These are phyloP conservation scores for Chrysosporium keratinophilum DNA, from an alignment of 2,329 filamentous ascomycete species.

Conservation along the genomic window DNA sequence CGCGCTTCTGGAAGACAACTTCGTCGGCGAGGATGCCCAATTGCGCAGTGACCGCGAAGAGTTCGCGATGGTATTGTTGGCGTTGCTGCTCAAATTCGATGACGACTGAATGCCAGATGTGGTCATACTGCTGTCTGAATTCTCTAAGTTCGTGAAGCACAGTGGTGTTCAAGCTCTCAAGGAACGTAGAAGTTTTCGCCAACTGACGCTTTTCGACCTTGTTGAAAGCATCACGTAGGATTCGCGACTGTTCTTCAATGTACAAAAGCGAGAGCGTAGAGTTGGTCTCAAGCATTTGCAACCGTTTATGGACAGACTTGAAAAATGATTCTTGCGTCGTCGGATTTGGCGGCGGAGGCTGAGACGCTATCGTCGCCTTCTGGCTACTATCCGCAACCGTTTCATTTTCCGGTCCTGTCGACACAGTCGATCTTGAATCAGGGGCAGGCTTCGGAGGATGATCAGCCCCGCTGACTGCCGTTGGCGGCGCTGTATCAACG, in stretches of 20 bases:
- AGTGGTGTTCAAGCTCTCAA: slow-evolving; percentile 76
- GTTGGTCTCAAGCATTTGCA: slow-evolving; percentile 84
- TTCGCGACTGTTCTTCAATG: slow-evolving; percentile 88
- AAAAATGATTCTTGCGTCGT: slow-evolving; percentile 97
- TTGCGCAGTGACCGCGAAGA: slow-evolving; percentile 67
- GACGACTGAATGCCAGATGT: slow-evolving; percentile 92
- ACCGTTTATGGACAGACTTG: slow-evolving; percentile 86
- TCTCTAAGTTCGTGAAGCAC: slow-evolving; percentile 69
- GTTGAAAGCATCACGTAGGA: slow-evolving; percentile 75
- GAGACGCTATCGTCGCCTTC: slow-evolving; percentile 20
- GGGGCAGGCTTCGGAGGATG: slow-evolving; percentile 18
- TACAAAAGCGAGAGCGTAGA: slow-evolving; percentile 88
- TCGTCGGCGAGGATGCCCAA: slow-evolving; percentile 90
- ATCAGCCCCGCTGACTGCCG: neutral
- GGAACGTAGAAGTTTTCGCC: slow-evolving; percentile 68
- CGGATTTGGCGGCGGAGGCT: slow-evolving; percentile 51
- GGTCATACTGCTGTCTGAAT: slow-evolving; percentile 79
- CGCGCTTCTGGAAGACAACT: slow-evolving; percentile 70
- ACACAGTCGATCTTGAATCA: slow-evolving; percentile 20
- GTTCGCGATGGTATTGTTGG: slow-evolving; percentile 71
- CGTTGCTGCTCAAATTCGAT: slow-evolving; percentile 82
- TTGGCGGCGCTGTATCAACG: neutral
- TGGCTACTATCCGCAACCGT: slow-evolving; percentile 7
- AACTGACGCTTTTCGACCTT: slow-evolving; percentile 82
- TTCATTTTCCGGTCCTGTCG: slow-evolving; percentile 6